These are phyloP conservation scores for Niveomyces coronatus DNA, from an alignment of 2,329 filamentous ascomycete genomes.

Conservation along the genomic window DNA sequence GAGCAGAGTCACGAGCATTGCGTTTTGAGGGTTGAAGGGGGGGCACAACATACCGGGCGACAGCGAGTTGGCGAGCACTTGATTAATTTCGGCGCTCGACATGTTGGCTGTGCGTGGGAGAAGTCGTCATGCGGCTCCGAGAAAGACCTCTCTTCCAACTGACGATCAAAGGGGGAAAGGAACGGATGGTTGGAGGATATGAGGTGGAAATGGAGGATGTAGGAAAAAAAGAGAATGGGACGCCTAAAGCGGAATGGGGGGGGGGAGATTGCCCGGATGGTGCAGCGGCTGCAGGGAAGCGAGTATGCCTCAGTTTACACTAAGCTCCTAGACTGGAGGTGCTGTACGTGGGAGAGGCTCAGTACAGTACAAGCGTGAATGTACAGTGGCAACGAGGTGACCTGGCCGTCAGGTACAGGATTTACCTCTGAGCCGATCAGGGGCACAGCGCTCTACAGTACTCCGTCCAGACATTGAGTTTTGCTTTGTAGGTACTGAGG, in stretches of 20 bases:
- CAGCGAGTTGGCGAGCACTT: slow-evolving; percentile 94
- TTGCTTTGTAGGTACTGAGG: too few relatives aligned
- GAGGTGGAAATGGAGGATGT: slow-evolving; percentile 4
- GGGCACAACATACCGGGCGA: slow-evolving; percentile 63
- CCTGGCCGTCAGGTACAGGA: too few relatives aligned
- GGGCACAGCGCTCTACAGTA: too few relatives aligned
- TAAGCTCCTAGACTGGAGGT: too few relatives aligned
- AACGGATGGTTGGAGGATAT: slow-evolving; percentile 4
- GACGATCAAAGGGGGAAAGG: slow-evolving; percentile 5
- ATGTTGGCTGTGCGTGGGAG: slow-evolving; percentile 37
- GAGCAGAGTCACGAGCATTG: slow-evolving; percentile 8
- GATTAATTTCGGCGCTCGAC: slow-evolving; percentile 85
- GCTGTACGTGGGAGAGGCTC: too few relatives aligned
- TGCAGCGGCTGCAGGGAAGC: too few relatives aligned
- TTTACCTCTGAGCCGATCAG: too few relatives aligned
- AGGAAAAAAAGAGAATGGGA: slow-evolving; percentile 8
- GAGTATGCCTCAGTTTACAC: too few relatives aligned
- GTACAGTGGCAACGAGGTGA: too few relatives aligned
- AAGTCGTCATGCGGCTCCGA: slow-evolving; percentile 28
- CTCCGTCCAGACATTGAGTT: too few relatives aligned
- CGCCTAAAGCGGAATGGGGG: slow-evolving; percentile 8
- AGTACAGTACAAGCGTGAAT: too few relatives aligned
- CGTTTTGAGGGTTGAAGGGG: slow-evolving; percentile 10
- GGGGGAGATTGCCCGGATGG: slow-evolving; percentile 5
- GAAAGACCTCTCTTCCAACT: slow-evolving; percentile 3